Percentiles rank a stretch among this genome's conserved stretches.
phyloP scores from a whole-genome alignment of 164 flowering plant species.

The Echeveria elegans region DNA sequence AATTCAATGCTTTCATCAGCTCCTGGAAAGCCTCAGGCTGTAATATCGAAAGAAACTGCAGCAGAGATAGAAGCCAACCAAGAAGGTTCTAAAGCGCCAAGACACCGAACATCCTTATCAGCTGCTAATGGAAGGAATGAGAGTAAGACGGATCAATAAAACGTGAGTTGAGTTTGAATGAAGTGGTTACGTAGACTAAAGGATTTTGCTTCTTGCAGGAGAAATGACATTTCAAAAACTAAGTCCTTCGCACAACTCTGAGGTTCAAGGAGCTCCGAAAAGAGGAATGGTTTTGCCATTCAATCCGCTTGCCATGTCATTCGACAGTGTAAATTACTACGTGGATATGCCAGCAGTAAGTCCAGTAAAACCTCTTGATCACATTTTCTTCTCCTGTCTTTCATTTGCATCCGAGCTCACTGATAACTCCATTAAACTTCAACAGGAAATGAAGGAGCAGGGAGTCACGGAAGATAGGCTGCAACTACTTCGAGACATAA shows the following conservation, averaged over 20 bases:
- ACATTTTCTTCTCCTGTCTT: neutral
- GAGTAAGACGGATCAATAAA: slow-evolving; percentile 26
- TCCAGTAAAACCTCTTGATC: neutral
- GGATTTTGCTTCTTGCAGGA: slow-evolving; percentile 31
- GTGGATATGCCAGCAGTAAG: slow-evolving; percentile 94
- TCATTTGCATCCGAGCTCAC: neutral
- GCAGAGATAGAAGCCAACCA: slow-evolving; percentile 26
- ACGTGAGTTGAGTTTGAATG: neutral
- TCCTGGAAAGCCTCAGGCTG: slow-evolving; percentile 58
- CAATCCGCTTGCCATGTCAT: slow-evolving; percentile 75
- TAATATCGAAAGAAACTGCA: slow-evolving; percentile 43
- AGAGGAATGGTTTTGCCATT: slow-evolving; percentile 96
- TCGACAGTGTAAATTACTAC: slow-evolving; percentile 63
- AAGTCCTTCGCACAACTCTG: slow-evolving; percentile 36
- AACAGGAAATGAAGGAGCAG: slow-evolving; percentile 68
- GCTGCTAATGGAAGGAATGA: slow-evolving; percentile 48
- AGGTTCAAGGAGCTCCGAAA: slow-evolving; percentile 56
- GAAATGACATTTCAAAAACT: slow-evolving; percentile 48
- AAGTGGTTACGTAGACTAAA: neutral
- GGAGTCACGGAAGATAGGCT: slow-evolving; percentile 56
- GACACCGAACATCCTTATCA: slow-evolving; percentile 26
- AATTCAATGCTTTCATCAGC: slow-evolving; percentile 29
- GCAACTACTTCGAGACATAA: slow-evolving; percentile 52
- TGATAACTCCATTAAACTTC: neutral
- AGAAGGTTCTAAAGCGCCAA: slow-evolving; percentile 21